Base-by-base conservation (phyloP, 495 filamentous ascomycete genomes). In the Parathielavia appendiculata region DNA sequence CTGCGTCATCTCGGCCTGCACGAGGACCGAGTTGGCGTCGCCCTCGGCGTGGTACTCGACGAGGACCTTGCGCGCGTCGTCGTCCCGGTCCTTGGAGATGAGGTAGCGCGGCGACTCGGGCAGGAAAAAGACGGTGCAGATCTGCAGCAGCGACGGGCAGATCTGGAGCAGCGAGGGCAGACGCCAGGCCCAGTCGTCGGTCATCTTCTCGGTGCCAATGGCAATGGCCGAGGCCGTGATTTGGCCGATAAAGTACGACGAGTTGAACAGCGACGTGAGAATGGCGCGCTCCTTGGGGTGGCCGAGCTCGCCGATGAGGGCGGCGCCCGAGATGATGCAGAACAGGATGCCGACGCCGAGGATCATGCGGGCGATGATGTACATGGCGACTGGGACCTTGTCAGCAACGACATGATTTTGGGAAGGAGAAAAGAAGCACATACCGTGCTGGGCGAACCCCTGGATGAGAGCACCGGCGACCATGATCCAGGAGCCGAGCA, bases 261-360 rank as follows among this genome's bases (percentile, higher is more conserved):
- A 79, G 66, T 88, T 88, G 75, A 87, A 88, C 10, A 88, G 79
- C 30, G 82, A 85, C 5, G 83, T 88, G 59, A 89, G 65, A 41
- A 86, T 76, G 13, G 82, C 74, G 58, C 84, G 80, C 63, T 88
- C 83, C 63, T 83, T 85, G 19, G 86, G 87, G 66, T 87, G 81
- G 0, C 76, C 79, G 22, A 88, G 75, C 60, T 89, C 87, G 61
- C 80, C 85, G 38, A 89, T 81, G 53, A 87, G 67, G 20, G 80
- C 78, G 4, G 84, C 83, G 19, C 82, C 84, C 5, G 83, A 83
- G 34, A 85, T 76, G 60, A 86, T 86, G 59, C 81, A 84, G 62
- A 82, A 84, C 10, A 80, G 80, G 59, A 86, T 82, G 43, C 84
- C 83, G 49, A 86, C 82, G 26, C 85, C 85, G 49, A 88, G 78